Base-by-base conservation (phyloP, 257 asterid species). In the Gynochthodes officinalis region DNA sequence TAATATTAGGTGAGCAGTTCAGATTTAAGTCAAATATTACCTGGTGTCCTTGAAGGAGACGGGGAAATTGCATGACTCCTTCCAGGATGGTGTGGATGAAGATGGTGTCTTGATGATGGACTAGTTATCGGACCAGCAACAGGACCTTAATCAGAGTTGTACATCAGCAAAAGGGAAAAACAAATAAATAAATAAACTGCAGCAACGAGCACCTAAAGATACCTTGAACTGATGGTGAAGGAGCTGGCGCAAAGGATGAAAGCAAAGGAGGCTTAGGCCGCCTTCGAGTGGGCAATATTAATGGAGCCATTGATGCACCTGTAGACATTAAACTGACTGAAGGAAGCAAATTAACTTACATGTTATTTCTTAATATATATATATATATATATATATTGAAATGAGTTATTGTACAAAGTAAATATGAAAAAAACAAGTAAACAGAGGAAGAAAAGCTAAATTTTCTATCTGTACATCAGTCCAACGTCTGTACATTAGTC, bases 31-130 rank as follows among this genome's bases (percentile, higher is more conserved):
- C 69, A 59, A 80, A 72, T 15, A 76, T 63, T 87, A 91, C 99
- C 98, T 64, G 88, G 82, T 78, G 83, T 71, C 74, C 84, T 69
- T 27, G 91, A 79, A 42, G 96, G 96, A 80, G 96, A 79, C 55
- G 97, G 98, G 75, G 99, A 86, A 79, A 82, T 71, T 60, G 82
- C 82, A 66, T 7, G 90, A 57, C 73, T 73, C 76, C 80, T 84
- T 67, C 48, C 54, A 73, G 77, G 83, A 64, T 52, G 92, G 71
- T 60, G 84, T 76, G 59, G 95, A 74, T 54, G 86, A 69, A 2
- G 87, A 78, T 70, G 90, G 66, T 35, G 81, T 75, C 84, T 78
- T 67, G 66, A 87, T 67, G 63, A 55, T 40, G 74, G 83, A 77
- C 81, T 73, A 71, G 76, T 82, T 78, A 81, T 53, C 44, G 92